Conservation (phyloP, 1,139 yeast species). For the Taphrina deformans region DNA sequence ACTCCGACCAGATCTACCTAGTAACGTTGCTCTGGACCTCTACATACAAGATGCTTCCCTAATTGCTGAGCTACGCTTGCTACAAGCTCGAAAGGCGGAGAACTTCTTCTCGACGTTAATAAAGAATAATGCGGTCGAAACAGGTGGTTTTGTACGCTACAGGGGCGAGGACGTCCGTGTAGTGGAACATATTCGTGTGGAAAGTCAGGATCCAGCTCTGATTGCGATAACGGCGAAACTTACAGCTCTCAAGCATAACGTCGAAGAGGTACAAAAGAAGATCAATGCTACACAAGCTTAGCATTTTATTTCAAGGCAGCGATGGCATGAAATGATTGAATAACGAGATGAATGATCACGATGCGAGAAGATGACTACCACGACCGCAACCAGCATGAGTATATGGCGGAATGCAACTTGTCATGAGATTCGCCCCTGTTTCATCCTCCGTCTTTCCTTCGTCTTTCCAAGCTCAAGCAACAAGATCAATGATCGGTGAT, state of each 20-base stretch:
- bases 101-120: neutral
- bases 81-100: constrained; percentile 10
- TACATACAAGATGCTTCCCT: constrained; percentile 28
- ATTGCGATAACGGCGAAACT: constrained; percentile 51
- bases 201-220: constrained; percentile 53
- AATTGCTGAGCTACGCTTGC: constrained; percentile 17
- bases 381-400: no score
- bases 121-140: neutral
- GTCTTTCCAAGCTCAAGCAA: no score
- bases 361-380: no score
- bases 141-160: constrained; percentile 23
- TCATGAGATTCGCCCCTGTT: no score
- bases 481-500: neutral
- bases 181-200: constrained; percentile 49
- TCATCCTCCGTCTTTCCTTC: no score
- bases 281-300: constrained; percentile 6
- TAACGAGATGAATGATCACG: no score
- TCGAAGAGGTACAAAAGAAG: constrained; percentile 23
- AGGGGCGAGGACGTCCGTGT: constrained; percentile 43
- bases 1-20: constrained; percentile 19
- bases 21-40: constrained; percentile 23
- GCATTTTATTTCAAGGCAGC: no score
- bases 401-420: no score
- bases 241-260: constrained; percentile 39
- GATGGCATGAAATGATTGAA: neutral